Conservation (phyloP, 129 eudicot species). For the Ambrosia artemisiifolia region DNA sequence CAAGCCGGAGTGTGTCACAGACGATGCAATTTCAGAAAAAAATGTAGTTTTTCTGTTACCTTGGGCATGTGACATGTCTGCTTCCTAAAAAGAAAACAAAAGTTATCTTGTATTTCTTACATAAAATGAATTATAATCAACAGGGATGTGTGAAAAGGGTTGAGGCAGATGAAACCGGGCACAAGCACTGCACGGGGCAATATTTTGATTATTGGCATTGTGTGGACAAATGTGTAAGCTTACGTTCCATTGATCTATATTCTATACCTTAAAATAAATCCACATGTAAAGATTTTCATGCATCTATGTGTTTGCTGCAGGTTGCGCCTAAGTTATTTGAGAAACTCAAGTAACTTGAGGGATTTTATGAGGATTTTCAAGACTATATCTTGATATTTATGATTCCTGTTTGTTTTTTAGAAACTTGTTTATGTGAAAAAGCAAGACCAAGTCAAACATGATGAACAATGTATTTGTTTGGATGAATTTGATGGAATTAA, state of each 20-base stretch:
- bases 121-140: not conserved
- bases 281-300: not conserved
- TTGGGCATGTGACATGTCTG: not conserved
- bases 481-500: not conserved
- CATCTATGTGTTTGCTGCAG: conserved; percentile 34
- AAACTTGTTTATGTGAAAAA: conserved; percentile 23
- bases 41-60: not conserved
- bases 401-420: conserved; percentile 7
- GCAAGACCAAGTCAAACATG: conserved; percentile 16
- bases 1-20: not conserved
- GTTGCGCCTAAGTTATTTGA: conserved; percentile 62
- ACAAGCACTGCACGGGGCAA: conserved; percentile 85
- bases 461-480: conserved; percentile 25
- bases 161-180: conserved; percentile 77
- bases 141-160: conserved; percentile 75
- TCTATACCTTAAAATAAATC: not conserved
- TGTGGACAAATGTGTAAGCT: conserved; percentile 76
- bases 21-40: not conserved
- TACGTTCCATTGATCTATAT: not conserved
- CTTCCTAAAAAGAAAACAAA: not conserved
- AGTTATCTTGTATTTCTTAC: not conserved
- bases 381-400: conserved; percentile 18
- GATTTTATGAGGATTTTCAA: conserved; percentile 6
- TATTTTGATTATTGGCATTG: conserved; percentile 88
- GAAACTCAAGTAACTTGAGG: conserved; percentile 46